Conservation (phyloP, 2,329 filamentous ascomycete genomes). For the Claviceps sp. region DNA sequence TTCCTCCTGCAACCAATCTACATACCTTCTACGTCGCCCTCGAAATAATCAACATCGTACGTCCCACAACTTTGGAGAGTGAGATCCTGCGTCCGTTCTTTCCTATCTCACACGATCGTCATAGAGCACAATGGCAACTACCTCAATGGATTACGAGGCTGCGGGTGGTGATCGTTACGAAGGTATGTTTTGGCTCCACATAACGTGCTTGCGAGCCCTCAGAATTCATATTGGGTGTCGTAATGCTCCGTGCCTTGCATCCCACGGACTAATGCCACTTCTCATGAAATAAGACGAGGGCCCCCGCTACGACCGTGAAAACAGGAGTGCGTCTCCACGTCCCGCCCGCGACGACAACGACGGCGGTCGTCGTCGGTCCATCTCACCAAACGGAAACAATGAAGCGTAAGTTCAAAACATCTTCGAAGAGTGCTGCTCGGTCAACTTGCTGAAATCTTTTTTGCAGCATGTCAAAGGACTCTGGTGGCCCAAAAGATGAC, state of each 20-base stretch:
- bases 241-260: neutral
- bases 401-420: slow-evolving; percentile 14
- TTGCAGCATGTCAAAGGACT: slow-evolving; percentile 36
- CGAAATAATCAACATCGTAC: neutral
- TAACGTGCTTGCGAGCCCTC: neutral
- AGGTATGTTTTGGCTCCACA: slow-evolving; percentile 26
- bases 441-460: neutral
- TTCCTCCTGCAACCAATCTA: slow-evolving; percentile 2
- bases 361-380: slow-evolving; percentile 46
- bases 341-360: slow-evolving; percentile 47
- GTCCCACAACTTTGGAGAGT: neutral
- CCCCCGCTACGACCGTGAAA: slow-evolving; percentile 53
- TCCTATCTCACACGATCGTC: neutral
- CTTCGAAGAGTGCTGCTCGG: neutral
- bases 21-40: slow-evolving; percentile 1
- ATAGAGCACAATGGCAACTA: slow-evolving; percentile 39
- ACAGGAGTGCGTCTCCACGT: slow-evolving; percentile 52
- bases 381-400: slow-evolving; percentile 41
- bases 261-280: neutral
- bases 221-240: neutral
- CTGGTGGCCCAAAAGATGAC: slow-evolving; percentile 39
- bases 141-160: slow-evolving; percentile 58
- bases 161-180: slow-evolving; percentile 55
- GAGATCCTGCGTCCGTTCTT: slow-evolving; percentile 5
- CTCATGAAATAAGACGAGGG: slow-evolving; percentile 37